phyloP scores from a whole-genome alignment of 108 stramenopile genomes.

The Ochromonas danica region DNA sequence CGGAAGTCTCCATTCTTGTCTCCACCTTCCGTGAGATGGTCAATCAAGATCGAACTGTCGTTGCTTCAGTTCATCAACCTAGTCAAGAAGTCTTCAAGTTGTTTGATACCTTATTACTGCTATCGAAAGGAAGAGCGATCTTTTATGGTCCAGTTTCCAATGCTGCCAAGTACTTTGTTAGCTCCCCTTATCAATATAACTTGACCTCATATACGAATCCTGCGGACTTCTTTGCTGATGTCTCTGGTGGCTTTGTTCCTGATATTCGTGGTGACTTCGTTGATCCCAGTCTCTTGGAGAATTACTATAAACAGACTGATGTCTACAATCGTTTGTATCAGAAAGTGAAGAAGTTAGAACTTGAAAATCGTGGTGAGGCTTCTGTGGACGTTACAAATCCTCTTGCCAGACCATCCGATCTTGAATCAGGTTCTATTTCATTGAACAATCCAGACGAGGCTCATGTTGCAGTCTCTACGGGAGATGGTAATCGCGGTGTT shows the following conservation, averaged over 20 bases:
- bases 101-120: slow-evolving; percentile 39
- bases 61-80: slow-evolving; percentile 79
- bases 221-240: slow-evolving; percentile 23
- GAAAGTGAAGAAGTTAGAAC: too few relatives aligned
- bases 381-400: too few relatives aligned
- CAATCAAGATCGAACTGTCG: slow-evolving; percentile 71
- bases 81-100: slow-evolving; percentile 27
- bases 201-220: slow-evolving; percentile 3
- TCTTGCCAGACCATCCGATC: neutral
- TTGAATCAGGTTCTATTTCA: neutral
- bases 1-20: slow-evolving; percentile 61
- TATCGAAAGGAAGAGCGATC: slow-evolving; percentile 25
- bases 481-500: neutral
- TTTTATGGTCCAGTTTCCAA: slow-evolving; percentile 33
- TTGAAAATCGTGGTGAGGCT: too few relatives aligned
- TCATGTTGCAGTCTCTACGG: neutral
- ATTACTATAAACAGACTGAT: neutral
- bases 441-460: neutral
- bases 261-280: neutral
- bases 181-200: neutral
- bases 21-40: slow-evolving; percentile 69
- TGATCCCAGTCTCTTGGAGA: neutral
- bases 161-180: slow-evolving; percentile 3
- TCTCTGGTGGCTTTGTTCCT: slow-evolving; percentile 20
- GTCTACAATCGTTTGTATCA: neutral